Conservation (phyloP, 306 rosid genomes). For the Quercus ilex region DNA sequence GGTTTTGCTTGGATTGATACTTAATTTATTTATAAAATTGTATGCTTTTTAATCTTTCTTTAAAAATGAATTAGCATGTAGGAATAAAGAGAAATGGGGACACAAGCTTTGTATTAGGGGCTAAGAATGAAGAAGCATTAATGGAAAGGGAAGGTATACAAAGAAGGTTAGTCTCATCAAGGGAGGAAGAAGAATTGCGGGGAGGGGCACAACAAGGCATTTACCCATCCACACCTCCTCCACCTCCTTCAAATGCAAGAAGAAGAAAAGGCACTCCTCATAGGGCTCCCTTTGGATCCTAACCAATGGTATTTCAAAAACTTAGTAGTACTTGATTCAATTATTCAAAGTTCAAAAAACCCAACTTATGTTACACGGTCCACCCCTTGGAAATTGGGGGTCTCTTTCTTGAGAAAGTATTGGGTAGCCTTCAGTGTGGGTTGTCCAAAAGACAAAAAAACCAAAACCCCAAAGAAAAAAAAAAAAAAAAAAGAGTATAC, state of each 20-base stretch:
- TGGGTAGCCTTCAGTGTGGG: conserved; percentile 38
- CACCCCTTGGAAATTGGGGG: conserved; percentile 13
- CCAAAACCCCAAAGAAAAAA: neutral
- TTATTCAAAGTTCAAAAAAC: neutral
- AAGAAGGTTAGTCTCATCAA: conserved; percentile 32
- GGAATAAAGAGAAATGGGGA: conserved; percentile 81
- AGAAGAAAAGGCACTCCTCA: conserved; percentile 99
- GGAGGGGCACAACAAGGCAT: conserved; percentile 78
- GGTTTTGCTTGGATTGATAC: conserved; percentile 10
- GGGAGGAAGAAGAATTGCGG: conserved; percentile 60
- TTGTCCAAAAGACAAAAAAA: conserved; percentile 30
- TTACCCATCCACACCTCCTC: conserved; percentile 69
- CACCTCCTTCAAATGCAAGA: conserved; percentile 73
- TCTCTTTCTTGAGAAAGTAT: conserved; percentile 32
- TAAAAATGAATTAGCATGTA: conserved; percentile 49
- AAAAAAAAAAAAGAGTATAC: conserved; percentile 36
- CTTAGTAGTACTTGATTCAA: no score
- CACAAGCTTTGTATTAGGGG: conserved; percentile 62
- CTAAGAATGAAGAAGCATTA: conserved; percentile 40
- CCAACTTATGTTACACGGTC: conserved; percentile 10
- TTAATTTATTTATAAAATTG: neutral
- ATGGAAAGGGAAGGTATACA: conserved; percentile 38
- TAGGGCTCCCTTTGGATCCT: conserved; percentile 86
- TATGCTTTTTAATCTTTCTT: neutral
- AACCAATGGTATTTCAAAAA: conserved; percentile 9